phyloP scores from a whole-genome alignment of 192 early-diverging fungal genomes.

The Coemansia sp. region DNA sequence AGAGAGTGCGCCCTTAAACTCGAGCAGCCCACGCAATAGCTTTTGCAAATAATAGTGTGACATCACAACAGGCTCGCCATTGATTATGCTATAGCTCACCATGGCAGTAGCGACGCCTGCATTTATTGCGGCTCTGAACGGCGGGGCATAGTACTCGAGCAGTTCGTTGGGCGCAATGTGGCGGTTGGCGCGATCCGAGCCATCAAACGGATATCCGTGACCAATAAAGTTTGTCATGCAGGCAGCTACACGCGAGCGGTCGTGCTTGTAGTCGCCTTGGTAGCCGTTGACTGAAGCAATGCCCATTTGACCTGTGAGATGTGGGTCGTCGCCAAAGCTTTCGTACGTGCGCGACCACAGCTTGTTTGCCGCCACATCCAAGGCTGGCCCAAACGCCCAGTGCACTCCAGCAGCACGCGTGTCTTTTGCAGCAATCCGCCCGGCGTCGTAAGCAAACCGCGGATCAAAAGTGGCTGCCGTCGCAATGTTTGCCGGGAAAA shows the following conservation, averaged over 20 bases:
- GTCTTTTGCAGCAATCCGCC: constrained; percentile 59
- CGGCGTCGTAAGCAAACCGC: constrained; percentile 54
- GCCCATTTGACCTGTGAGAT: constrained; percentile 53
- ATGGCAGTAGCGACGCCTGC: constrained; percentile 60
- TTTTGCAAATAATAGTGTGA: constrained; percentile 54
- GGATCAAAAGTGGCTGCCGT: constrained; percentile 61
- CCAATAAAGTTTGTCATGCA: constrained; percentile 67
- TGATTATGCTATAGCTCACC: constrained; percentile 60
- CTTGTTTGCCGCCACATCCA: constrained; percentile 59
- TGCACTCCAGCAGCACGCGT: constrained; percentile 61
- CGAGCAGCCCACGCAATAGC: constrained; percentile 52
- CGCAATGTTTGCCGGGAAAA: constrained; percentile 59
- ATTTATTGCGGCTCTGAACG: constrained; percentile 58
- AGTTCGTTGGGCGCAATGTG: constrained; percentile 53
- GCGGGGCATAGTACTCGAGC: constrained; percentile 60
- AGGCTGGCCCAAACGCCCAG: constrained; percentile 60
- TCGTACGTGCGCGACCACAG: constrained; percentile 57
- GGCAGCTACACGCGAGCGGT: constrained; percentile 58
- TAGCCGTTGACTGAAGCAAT: constrained; percentile 52
- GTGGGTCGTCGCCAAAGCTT: constrained; percentile 60
- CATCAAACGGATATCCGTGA: constrained; percentile 56
- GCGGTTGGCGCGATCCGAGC: constrained; percentile 33
- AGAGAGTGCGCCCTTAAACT: constrained; percentile 57
- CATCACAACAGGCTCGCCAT: constrained; percentile 55
- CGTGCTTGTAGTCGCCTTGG: constrained; percentile 65